Evolutionary conservation across 108 stramenopile species (phyloP), one percentile per base, ranked within the genome.

Genomic region (Fragilariopsis cylindrus): DNA sequence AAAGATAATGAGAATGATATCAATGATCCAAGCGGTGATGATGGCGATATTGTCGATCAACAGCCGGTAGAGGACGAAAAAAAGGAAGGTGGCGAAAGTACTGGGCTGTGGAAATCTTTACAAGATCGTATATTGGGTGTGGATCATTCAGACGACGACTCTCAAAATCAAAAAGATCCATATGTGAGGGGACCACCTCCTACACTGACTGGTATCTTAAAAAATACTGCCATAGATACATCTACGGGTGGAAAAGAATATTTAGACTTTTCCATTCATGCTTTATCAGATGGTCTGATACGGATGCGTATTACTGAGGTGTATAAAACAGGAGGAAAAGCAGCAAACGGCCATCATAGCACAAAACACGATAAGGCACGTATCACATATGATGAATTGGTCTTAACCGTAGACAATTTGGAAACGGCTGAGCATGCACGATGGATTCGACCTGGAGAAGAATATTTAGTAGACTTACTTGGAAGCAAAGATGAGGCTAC

Each of bases 371-470:
- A 81, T 21, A 70, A 78, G 60, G 84, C 92, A 15, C 75, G 94
- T 15, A 88, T 91, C 74, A 92, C 94, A 15, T 87, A 88, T 50
- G 94, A 95, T 82, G 94, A 92, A 39, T 77, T 95, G 72, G 92
- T 97, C 2, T 79, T 97, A 77, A 80, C 86, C 57, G 79, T 77
- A 30, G 76, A 93, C n/a, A 86, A 84, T 47, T 75, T 91, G 79
- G 65, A 69, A 45, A 47, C 79, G 40, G 87, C 76, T 48, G 73
- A 87, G 21, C 74, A 81, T 68, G 88, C 85, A 16, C 70, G 72
- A 43, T 81, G 80, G 84, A 76, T 85, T 21, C 82, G 72, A 58
- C 72, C 76, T 41, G 84, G 70, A 13, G 72, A 77, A 2, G 42
- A 46, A 12, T 65, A 74, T 40, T 50, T 77, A 21, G 62, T 60